Evolutionary conservation across 2,329 filamentous ascomycete genomes (phyloP).

Genomic region (Hysterium pulicare): DNA sequence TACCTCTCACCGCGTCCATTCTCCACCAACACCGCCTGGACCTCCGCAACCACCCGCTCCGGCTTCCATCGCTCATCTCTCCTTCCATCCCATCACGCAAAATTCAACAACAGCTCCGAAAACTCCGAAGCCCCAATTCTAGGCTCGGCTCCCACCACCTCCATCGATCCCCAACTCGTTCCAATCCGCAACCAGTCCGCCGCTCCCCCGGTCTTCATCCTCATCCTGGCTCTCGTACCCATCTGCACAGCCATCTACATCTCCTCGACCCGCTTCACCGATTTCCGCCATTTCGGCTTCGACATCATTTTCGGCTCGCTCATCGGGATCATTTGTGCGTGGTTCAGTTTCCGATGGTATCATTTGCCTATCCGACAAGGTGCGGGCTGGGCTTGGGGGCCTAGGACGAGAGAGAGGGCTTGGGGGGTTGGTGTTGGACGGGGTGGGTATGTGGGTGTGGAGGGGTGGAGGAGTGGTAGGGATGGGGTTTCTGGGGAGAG

Average conservation of each 20-base stretch:
- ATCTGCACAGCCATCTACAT: constrained; percentile 76
- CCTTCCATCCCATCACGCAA: constrained; percentile 62
- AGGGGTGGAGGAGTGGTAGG: constrained; percentile 38
- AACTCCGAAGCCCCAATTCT: constrained; percentile 34
- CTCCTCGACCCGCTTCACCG: constrained; percentile 78
- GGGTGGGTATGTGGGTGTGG: constrained; percentile 45
- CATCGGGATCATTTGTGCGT: constrained; percentile 68
- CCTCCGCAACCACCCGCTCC: constrained; percentile 33
- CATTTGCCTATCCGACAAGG: constrained; percentile 76
- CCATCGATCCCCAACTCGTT: constrained; percentile 33
- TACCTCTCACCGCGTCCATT: constrained; percentile 56
- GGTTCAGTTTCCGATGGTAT: constrained; percentile 79
- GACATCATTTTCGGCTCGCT: constrained; percentile 83
- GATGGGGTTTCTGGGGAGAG: background rate
- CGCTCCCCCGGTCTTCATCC: constrained; percentile 76
- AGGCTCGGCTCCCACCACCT: constrained; percentile 4
- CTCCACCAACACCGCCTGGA: constrained; percentile 48
- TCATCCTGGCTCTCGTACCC: constrained; percentile 67
- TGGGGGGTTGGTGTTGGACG: constrained; percentile 72
- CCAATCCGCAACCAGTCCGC: constrained; percentile 70
- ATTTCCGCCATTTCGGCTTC: constrained; percentile 89
- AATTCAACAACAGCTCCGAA: background rate
- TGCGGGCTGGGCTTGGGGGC: constrained; percentile 86
- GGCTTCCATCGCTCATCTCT: constrained; percentile 14
- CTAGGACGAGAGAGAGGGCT: constrained; percentile 66